Evolutionary conservation across 306 rosid species (phyloP), one percentile per base, ranked within the genome.

Genomic region (Malus orientalis): DNA sequence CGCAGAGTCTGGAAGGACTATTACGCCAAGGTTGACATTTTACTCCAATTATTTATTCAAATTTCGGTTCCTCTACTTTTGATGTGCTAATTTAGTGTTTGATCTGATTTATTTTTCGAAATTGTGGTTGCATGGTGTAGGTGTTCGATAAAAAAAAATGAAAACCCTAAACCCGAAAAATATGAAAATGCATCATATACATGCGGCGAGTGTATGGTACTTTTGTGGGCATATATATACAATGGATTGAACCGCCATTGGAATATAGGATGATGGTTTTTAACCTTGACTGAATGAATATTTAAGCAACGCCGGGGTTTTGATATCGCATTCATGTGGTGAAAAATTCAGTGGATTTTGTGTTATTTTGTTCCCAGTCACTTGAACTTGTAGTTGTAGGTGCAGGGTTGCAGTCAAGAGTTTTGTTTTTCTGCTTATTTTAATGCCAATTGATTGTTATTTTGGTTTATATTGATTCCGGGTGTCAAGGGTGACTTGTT

Each of bases 1-100:
- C 97, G 97, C 51, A 83, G 97, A 82, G 97, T 91, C 76, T 92
- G 97, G 97, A 88, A 23, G 81, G 97, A 92, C 77, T 92, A 92
- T 72, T 92, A 92, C 20, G 85, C 97, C 42, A 74, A 89, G 97
- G 97, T 91, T 69, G 64, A 10, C 19, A 22, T 74, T 16, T 63
- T 42, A 4, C 67, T 45, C 20, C 29, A 25, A 44, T 10, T 55
- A 19, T 27, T 27, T 5, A 4, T 49, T 36, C 47, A 15, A 49
- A 19, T 58, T 47, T 78, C 44, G 3, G 14, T 8, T 32, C 33
- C 47, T 53, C 8, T 67, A 27, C 7, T 22, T 77, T 32, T 61
- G 73, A 32, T 59, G 22, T 79, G 62, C 18, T 82, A 42, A 23
- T 71, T 72, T 60, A 38, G 38, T 38, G 53, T n/a, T 14, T 22